These are phyloP conservation scores for Pyrenochaeta sp. DNA, from an alignment of 2,329 filamentous ascomycete species.

Conservation along the genomic window DNA sequence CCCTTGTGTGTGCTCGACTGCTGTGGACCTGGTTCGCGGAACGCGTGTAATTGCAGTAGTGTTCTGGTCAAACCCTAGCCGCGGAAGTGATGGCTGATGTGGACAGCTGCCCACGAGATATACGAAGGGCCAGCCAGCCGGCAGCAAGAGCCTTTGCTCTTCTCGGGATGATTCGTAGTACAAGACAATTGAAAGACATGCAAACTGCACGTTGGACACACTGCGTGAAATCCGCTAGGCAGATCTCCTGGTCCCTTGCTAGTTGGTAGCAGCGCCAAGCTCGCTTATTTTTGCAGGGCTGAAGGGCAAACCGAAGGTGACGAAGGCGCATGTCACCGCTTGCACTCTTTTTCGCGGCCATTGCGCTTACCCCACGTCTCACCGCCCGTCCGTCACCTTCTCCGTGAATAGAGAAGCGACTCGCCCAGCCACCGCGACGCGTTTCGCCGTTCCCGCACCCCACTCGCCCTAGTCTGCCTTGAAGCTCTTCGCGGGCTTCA, in stretches of 20 bases:
- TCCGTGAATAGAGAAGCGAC: slow-evolving; percentile 11
- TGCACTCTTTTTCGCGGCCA: slow-evolving; percentile 33
- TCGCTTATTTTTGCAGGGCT: slow-evolving; percentile 33
- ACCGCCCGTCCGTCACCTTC: slow-evolving; percentile 19
- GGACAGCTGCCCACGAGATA: too few relatives aligned
- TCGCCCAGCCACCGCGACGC: slow-evolving; percentile 27
- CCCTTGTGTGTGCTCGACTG: background rate
- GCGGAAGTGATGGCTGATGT: background rate
- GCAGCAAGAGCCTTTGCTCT: too few relatives aligned
- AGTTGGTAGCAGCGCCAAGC: slow-evolving; percentile 13
- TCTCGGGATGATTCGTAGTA: too few relatives aligned
- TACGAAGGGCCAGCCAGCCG: too few relatives aligned
- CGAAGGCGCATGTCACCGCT: slow-evolving; percentile 29
- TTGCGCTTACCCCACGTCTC: slow-evolving; percentile 31
- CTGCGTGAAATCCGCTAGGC: too few relatives aligned
- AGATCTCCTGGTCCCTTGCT: background rate
- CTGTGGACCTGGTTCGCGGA: background rate
- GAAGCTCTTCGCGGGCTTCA: slow-evolving; percentile 51
- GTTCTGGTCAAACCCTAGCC: background rate
- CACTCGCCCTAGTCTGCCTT: slow-evolving; percentile 32
- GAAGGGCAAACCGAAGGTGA: slow-evolving; percentile 20
- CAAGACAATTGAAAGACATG: too few relatives aligned
- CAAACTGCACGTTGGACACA: too few relatives aligned
- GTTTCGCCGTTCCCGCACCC: slow-evolving; percentile 13
- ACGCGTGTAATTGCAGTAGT: background rate